Evolutionary conservation across 305 asterid genomes (phyloP).

Genomic region (Caryopteris hybrid): DNA sequence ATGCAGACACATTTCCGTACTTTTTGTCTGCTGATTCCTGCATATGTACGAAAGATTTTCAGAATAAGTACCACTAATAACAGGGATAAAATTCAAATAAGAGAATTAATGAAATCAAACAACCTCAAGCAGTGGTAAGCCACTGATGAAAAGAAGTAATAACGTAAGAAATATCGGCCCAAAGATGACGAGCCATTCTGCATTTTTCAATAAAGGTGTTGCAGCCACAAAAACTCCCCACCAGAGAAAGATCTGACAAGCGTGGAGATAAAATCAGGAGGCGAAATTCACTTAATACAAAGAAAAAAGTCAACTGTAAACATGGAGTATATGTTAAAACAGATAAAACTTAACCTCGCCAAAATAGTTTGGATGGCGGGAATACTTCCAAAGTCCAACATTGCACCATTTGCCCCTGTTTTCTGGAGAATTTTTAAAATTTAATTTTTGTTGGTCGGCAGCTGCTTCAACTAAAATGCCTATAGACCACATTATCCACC

Average conservation of each 20-base stretch:
- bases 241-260: constrained; percentile 79
- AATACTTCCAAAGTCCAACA: constrained; percentile 79
- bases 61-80: neutral
- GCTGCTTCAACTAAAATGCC: constrained; percentile 71
- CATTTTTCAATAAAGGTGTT: constrained; percentile 62
- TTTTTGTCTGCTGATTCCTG: constrained; percentile 88
- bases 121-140: constrained; percentile 91
- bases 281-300: too few relatives aligned
- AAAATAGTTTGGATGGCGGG: constrained; percentile 96
- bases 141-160: constrained; percentile 81
- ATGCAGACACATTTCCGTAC: constrained; percentile 52
- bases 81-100: neutral
- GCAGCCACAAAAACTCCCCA: constrained; percentile 96
- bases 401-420: constrained; percentile 85
- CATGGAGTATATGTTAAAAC: neutral
- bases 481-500: constrained; percentile 74
- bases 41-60: constrained; percentile 1
- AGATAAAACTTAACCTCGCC: constrained; percentile 60
- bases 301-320: neutral
- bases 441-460: constrained; percentile 87
- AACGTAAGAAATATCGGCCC: constrained; percentile 77
- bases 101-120: neutral
- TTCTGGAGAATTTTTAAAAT: constrained; percentile 59
- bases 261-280: neutral
- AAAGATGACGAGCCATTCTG: constrained; percentile 80